phyloP scores from a whole-genome alignment of 106 monocot species.

The Platanthera zijinensis region DNA sequence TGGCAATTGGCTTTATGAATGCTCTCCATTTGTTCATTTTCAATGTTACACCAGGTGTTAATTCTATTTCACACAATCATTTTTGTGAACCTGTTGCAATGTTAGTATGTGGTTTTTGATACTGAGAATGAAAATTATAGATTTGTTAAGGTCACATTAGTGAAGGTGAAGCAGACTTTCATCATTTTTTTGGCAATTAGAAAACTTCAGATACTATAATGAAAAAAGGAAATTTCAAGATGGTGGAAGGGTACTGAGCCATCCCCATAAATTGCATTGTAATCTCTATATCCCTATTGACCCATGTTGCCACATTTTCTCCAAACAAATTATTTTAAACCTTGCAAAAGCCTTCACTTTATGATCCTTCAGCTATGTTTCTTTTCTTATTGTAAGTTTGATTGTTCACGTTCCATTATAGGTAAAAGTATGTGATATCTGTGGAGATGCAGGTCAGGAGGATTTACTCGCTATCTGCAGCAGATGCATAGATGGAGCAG shows the following conservation, averaged over 20 bases:
- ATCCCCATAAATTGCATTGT: not conserved
- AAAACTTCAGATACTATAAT: not conserved
- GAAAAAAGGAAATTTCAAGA: not conserved
- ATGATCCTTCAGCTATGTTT: not conserved
- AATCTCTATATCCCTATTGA: not conserved
- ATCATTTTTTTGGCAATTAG: not conserved
- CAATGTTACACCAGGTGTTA: not conserved
- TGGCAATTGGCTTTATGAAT: not conserved
- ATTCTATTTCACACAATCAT: not conserved
- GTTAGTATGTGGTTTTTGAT: too few species aligned
- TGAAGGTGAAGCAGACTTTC: not conserved
- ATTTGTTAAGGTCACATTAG: too few species aligned
- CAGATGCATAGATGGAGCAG: slow-evolving; percentile 93
- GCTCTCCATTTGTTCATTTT: not conserved
- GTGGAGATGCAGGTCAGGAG: slow-evolving; percentile 87
- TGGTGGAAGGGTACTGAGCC: not conserved
- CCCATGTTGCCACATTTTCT: not conserved
- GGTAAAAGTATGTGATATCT: slow-evolving; percentile 99
- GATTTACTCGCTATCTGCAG: slow-evolving; percentile 76
- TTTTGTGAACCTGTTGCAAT: not conserved
- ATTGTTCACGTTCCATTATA: slow-evolving; percentile 16
- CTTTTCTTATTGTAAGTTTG: not conserved
- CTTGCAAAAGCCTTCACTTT: not conserved
- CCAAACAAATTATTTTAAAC: not conserved
- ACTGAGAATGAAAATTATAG: too few species aligned